A percentile compares a stretch with the other conserved stretches of the same genome.
These are phyloP conservation scores for Hyphopichia khmerensis DNA, from an alignment of 1,139 yeast genomes.

Conservation along the genomic window DNA sequence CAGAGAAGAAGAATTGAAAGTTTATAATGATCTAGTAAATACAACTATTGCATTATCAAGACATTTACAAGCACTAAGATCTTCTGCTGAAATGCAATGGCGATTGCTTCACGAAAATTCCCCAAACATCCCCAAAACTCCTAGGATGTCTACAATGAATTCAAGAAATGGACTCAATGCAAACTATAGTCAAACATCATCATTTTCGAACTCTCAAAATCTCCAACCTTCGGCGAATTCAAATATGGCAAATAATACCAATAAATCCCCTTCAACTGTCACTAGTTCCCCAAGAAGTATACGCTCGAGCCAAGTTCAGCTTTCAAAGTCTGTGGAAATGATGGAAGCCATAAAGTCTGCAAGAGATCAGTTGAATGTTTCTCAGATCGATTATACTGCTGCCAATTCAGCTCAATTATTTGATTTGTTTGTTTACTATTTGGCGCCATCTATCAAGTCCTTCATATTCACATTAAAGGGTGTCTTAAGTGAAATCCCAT, in stretches of 20 bases:
- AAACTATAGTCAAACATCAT: background rate
- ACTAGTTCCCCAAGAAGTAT: background rate
- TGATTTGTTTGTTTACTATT: slow-evolving; percentile 60
- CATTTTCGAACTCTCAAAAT: background rate
- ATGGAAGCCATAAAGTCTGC: background rate
- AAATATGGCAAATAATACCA: background rate
- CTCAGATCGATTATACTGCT: slow-evolving; percentile 21
- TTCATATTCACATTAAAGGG: slow-evolving; percentile 63
- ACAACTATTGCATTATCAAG: slow-evolving; percentile 54
- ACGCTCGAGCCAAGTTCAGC: background rate
- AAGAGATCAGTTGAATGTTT: slow-evolving; percentile 1
- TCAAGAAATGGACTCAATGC: background rate
- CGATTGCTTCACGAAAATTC: slow-evolving; percentile 38
- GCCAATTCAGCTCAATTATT: slow-evolving; percentile 53
- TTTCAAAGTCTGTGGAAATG: background rate
- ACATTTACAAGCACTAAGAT: slow-evolving; percentile 65
- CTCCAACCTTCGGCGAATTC: background rate
- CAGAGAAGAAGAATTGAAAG: slow-evolving; percentile 49
- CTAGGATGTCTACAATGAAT: background rate
- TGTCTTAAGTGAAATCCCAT: slow-evolving; percentile 61
- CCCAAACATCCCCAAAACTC: background rate
- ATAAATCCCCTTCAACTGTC: background rate
- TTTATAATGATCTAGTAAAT: slow-evolving; percentile 46
- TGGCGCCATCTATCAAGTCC: slow-evolving; percentile 74
- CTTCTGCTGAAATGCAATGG: slow-evolving; percentile 69